Base-by-base conservation (phyloP, 805 yeast genomes). In the Scheffersomyces lignosus region DNA sequence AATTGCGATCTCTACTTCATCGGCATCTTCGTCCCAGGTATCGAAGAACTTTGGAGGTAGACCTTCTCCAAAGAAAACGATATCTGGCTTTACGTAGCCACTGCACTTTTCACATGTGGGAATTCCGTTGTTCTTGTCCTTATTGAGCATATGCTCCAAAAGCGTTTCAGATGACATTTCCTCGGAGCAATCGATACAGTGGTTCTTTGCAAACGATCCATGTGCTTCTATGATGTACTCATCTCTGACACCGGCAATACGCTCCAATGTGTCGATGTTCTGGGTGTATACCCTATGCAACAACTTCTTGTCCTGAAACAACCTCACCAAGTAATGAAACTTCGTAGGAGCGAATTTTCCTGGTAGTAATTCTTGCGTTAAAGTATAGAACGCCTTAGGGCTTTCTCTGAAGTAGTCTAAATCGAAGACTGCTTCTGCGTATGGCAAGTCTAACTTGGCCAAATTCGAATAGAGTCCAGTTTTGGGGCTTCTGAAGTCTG, bases 391-490 rank as follows among this genome's bases (percentile, higher is more conserved):
- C 0, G 97, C 93, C 41, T 77, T 71, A 0, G 98, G 98, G 35
- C 77, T 75, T 38, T 83, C 70, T 31, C 73, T 64, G 60, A 88
- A 87, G 56, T 77, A 91, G 14, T 82, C 90, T 28, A 91, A 82
- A 54, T 90, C 97, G 57, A 91, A 91, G 1, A 91, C 96, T 0
- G 97, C 97, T 56, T 91, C 99, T 1, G 97, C 93, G 56, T 78
- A 89, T 4, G 98, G 98, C 33, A 91, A 66, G 24, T 86, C 73
- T 26, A 90, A 69, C 45, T 78, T 72, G 15, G 83, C 71, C 34
- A 91, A 66, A 56, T 91, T 91, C 45, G 89, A 78, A 52, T 91
- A 91, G 5, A 91, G 72, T 0, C 95, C 95, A 1, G 98, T 91
- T 29, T 79, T 76, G 1, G 97, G 97, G 14, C 95, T 81, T 48